Percentiles rank a stretch among this genome's conserved stretches.
phyloP scores from a whole-genome alignment of 257 asterid genomes.

The Paraleonurus japonicus region DNA sequence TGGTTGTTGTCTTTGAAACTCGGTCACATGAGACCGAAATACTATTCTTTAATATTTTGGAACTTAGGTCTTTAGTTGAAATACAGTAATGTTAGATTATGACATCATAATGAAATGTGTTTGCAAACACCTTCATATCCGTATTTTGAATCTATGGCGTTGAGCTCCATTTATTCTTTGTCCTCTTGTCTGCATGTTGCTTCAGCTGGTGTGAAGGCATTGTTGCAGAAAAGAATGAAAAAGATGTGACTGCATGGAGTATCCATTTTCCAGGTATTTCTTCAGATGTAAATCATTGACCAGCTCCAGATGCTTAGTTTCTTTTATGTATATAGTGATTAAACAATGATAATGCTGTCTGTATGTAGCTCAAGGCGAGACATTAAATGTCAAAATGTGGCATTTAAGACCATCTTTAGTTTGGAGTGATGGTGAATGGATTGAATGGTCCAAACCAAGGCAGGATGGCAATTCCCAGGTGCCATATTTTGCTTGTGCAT shows the following conservation, averaged over 20 bases:
- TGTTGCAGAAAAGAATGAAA: conserved; percentile 62
- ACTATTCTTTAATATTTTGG: conserved; percentile 9
- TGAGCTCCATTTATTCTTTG: conserved; percentile 18
- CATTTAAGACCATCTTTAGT: conserved; percentile 78
- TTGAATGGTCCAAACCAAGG: conserved; percentile 59
- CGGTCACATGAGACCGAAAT: neutral
- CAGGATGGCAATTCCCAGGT: conserved; percentile 60
- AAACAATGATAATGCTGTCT: conserved; percentile 12
- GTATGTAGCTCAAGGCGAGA: conserved; percentile 68
- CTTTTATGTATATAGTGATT: conserved; percentile 20
- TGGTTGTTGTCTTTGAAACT: neutral
- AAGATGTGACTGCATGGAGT: conserved; percentile 57
- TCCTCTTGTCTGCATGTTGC: conserved; percentile 26
- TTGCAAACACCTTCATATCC: conserved; percentile 1
- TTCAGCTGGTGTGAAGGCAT: conserved; percentile 97
- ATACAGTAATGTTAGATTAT: neutral
- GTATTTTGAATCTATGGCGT: neutral
- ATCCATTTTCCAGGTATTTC: conserved; percentile 81
- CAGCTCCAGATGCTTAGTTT: neutral
- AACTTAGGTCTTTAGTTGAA: neutral
- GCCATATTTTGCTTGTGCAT: conserved; percentile 9
- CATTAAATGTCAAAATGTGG: conserved; percentile 59
- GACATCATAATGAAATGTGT: neutral
- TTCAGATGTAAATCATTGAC: neutral
- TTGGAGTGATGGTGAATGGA: conserved; percentile 90